Conservation (phyloP, 345 rosid genomes). For the Balakata baccata region DNA sequence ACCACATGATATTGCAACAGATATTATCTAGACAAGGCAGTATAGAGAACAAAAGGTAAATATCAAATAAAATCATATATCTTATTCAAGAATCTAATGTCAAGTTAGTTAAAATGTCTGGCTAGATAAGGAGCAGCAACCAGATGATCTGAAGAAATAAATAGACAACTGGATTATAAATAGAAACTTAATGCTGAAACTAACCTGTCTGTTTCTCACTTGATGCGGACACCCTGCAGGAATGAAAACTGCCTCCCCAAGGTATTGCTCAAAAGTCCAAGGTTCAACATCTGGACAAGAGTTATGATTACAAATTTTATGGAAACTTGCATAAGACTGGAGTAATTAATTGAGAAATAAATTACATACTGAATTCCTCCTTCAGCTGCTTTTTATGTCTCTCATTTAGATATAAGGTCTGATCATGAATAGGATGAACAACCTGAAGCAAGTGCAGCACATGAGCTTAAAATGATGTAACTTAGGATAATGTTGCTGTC, state of each 20-base stretch:
- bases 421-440: constrained; percentile 58
- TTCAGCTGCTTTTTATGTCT: constrained; percentile 53
- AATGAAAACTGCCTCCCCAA: constrained; percentile 58
- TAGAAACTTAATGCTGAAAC: neutral
- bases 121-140: constrained; percentile 3
- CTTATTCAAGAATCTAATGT: neutral
- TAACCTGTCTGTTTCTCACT: constrained; percentile 58
- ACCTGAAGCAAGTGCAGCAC: constrained; percentile 36
- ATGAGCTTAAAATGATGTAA: constrained; percentile 10
- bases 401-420: constrained; percentile 46
- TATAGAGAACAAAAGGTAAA: neutral
- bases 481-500: neutral
- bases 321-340: neutral
- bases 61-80: neutral
- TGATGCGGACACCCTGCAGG: constrained; percentile 69
- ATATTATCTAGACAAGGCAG: neutral
- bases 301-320: neutral
- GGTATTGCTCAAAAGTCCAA: constrained; percentile 59
- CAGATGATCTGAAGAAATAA: constrained; percentile 6
- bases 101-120: neutral
- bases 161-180: neutral
- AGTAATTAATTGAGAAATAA: neutral
- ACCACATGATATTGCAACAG: neutral
- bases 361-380: constrained; percentile 52
- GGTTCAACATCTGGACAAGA: constrained; percentile 47